Percentiles rank a stretch among this genome's conserved stretches.
phyloP scores from a whole-genome alignment of 495 filamentous ascomycete genomes.

The Gamarada debralockiae region DNA sequence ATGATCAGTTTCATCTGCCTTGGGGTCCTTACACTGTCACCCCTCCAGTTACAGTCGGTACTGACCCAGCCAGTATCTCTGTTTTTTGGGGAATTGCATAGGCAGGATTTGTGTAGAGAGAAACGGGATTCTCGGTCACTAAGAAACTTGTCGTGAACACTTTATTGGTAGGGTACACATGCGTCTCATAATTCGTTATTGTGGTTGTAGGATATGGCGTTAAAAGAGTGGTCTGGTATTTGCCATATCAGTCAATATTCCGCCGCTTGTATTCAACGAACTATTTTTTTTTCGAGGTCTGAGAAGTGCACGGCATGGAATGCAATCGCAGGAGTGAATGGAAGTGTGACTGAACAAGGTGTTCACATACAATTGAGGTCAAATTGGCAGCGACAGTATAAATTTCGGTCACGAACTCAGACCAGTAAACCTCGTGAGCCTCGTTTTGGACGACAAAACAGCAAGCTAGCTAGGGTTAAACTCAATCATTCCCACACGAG shows the following conservation, averaged over 20 bases:
- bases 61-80: background rate
- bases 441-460: background rate
- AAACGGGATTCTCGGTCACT: background rate
- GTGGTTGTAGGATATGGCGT: constrained; percentile 7
- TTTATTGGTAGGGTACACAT: constrained; percentile 4
- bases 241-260: too few relatives aligned
- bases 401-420: background rate
- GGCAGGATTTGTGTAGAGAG: background rate
- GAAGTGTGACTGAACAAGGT: too few relatives aligned
- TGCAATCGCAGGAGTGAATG: too few relatives aligned
- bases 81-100: background rate
- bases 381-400: background rate
- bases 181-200: background rate
- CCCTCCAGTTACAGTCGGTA: background rate
- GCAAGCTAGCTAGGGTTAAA: background rate
- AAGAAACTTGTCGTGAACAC: background rate
- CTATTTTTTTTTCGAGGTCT: too few relatives aligned
- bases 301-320: too few relatives aligned
- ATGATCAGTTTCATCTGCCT: too few relatives aligned
- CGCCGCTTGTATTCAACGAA: too few relatives aligned
- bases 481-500: too few relatives aligned
- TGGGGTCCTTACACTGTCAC: background rate
- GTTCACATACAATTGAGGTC: background rate
- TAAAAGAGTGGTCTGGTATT: background rate
- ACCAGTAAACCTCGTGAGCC: background rate